These are phyloP conservation scores for Pythium rishiriense DNA, from an alignment of 352 stramenopile species.

Conservation along the genomic window DNA sequence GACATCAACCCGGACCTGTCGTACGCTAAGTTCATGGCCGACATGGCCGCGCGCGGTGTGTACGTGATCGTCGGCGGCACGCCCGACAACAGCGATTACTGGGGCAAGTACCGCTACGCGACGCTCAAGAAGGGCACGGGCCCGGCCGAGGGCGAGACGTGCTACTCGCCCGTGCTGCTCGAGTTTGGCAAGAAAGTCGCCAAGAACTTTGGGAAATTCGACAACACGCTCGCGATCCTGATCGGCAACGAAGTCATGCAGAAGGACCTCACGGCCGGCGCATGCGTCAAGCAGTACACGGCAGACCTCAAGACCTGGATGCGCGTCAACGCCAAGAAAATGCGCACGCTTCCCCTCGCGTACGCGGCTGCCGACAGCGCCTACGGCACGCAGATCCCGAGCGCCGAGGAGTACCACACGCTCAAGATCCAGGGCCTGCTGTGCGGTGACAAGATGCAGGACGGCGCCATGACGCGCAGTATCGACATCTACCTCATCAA, in stretches of 20 bases:
- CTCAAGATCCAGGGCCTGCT: conserved; percentile 84
- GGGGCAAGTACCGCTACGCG: conserved; percentile 77
- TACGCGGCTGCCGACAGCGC: conserved; percentile 85
- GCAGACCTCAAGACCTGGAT: conserved; percentile 89
- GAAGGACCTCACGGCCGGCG: conserved; percentile 70
- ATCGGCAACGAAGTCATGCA: conserved; percentile 91
- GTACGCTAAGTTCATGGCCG: conserved; percentile 85
- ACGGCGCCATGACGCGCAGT: conserved; percentile 76
- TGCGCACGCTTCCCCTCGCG: conserved; percentile 75
- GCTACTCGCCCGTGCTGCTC: conserved; percentile 82
- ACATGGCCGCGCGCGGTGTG: conserved; percentile 76
- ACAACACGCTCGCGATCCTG: conserved; percentile 84
- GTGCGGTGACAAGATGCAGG: conserved; percentile 83
- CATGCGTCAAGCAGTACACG: conserved; percentile 86
- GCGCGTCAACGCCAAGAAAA: conserved; percentile 81
- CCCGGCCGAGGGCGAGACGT: conserved; percentile 68
- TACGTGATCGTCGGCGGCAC: conserved; percentile 85
- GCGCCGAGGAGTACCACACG: conserved; percentile 83
- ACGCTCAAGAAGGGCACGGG: conserved; percentile 49
- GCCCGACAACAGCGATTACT: conserved; percentile 84
- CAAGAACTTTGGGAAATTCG: conserved; percentile 87
- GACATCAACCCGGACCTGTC: conserved; percentile 85
- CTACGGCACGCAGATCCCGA: conserved; percentile 54
- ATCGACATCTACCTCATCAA: conserved; percentile 91
- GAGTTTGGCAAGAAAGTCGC: conserved; percentile 86